Evolutionary conservation across 768 basidiomycete genomes (phyloP).

Genomic region (Agaricus sinodeliciosus): DNA sequence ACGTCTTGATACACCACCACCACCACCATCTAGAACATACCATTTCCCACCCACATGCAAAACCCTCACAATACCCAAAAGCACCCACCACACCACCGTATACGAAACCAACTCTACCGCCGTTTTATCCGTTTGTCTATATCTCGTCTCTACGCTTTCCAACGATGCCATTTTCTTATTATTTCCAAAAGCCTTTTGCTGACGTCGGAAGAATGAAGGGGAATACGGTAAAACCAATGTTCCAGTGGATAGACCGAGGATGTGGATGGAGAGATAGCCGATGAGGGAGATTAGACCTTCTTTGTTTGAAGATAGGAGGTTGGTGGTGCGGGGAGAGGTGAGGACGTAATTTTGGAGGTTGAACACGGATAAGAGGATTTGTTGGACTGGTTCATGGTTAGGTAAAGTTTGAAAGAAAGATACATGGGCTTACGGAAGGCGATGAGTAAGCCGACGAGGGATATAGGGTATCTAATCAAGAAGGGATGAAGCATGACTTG

Average conservation of each 20-base stretch:
- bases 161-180: slow-evolving; percentile 8
- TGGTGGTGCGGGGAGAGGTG: slow-evolving; percentile 48
- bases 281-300: slow-evolving; percentile 80
- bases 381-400: slow-evolving; percentile 49
- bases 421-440: slow-evolving; percentile 40
- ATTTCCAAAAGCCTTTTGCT: slow-evolving; percentile 26
- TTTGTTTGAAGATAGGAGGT: slow-evolving; percentile 76
- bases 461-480: slow-evolving; percentile 48
- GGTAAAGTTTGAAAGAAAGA: background rate
- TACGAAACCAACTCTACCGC: slow-evolving; percentile 75
- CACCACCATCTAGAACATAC: slow-evolving; percentile 11
- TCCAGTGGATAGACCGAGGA: slow-evolving; percentile 79
- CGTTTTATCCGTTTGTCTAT: slow-evolving; percentile 65
- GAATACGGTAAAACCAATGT: slow-evolving; percentile 74
- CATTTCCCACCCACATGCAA: slow-evolving; percentile 31
- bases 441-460: slow-evolving; percentile 55
- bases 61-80: slow-evolving; percentile 35
- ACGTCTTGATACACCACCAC: slow-evolving; percentile 36
- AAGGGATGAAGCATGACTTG: slow-evolving; percentile 67
- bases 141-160: slow-evolving; percentile 8
- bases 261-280: slow-evolving; percentile 89
- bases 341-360: slow-evolving; percentile 63
- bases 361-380: slow-evolving; percentile 49
- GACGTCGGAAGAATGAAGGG: slow-evolving; percentile 63
- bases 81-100: slow-evolving; percentile 70